Conservation (phyloP, 177 flowering plant species). For the Vitis hybrid region DNA sequence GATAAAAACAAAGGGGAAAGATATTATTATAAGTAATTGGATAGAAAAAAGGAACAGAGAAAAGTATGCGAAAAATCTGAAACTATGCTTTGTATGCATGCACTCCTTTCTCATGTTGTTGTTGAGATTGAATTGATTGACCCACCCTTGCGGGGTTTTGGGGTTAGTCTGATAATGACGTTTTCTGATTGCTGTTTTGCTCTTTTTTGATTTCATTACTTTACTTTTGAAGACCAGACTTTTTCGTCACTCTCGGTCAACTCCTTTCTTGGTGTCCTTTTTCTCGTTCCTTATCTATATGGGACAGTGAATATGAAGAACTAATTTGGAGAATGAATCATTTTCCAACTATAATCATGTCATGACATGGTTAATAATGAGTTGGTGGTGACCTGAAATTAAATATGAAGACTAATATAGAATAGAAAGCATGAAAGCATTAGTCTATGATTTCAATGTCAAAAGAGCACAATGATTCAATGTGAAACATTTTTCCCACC, state of each 20-base stretch:
- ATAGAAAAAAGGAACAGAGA: constrained; percentile 5
- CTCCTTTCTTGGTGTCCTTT: neutral
- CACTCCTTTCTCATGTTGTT: constrained; percentile 9
- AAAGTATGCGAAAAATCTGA: constrained; percentile 1
- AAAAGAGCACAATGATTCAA: too few species aligned
- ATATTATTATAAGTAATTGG: neutral
- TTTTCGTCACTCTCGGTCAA: neutral
- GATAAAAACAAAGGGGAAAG: constrained; percentile 7
- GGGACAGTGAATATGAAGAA: too few species aligned
- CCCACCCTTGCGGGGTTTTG: constrained; percentile 28
- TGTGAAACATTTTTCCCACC: too few species aligned
- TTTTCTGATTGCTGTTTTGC: constrained; percentile 4
- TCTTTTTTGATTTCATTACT: neutral
- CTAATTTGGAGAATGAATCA: too few species aligned
- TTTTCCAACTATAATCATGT: too few species aligned
- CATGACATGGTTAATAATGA: too few species aligned
- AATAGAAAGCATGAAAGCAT: too few species aligned
- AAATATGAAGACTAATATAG: too few species aligned
- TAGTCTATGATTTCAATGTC: too few species aligned
- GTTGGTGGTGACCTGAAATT: too few species aligned
- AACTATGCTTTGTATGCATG: constrained; percentile 21
- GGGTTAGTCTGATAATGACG: constrained; percentile 33
- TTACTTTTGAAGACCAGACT: neutral
- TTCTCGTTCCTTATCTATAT: too few species aligned
- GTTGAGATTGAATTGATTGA: constrained; percentile 23